Evolutionary conservation across 1,139 yeast genomes (phyloP), one percentile per base, ranked within the genome.

Genomic region (Geotrichum cucujoidarum): DNA sequence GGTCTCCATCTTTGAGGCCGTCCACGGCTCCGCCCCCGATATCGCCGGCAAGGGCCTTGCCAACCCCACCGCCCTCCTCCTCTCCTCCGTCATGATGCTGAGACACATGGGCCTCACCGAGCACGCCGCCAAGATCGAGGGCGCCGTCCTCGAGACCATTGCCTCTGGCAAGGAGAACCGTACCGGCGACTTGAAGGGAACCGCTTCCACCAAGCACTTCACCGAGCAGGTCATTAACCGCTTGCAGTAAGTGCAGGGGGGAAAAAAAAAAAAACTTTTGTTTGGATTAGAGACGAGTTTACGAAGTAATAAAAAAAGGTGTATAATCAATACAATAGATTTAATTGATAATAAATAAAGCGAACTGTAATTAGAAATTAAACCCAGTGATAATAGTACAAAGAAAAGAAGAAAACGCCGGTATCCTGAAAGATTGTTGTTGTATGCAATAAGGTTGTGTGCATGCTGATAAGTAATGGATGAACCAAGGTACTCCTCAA

Each of bases 21-120:
- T 97, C 72, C 90, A 97, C 75, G 86, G 97, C 78, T 97, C 90
- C 64, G 98, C 97, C 72, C 78, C 89, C 64, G 97, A 90, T 73
- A 86, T 92, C 68, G 78, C 86, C 76, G 97, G 95, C 67, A 81
- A 86, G 72, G 85, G 88, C 76, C 77, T 85, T 57, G 97, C 97
- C 58, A 92, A 92, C 81, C 98, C 98, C 70, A 88, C 97, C 55
- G 97, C 96, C 61, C 84, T 90, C 94, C 84, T 90, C 64, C 78
- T 90, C 66, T 87, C 95, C 52, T 80, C 95, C 47, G 73, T 90
- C 58, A 82, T 90, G 85, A 72, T 90, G 83, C 79, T 90, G 75
- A 85, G 96, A 75, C 97, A 90, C 72, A 78, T 90, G 67, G 97
- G 97, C 56, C 78, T 90, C 61, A 86, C 83, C 64, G 76, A 75